Evolutionary conservation across 2,329 filamentous ascomycete genomes (phyloP).

Genomic region (Fusarium camptoceras): DNA sequence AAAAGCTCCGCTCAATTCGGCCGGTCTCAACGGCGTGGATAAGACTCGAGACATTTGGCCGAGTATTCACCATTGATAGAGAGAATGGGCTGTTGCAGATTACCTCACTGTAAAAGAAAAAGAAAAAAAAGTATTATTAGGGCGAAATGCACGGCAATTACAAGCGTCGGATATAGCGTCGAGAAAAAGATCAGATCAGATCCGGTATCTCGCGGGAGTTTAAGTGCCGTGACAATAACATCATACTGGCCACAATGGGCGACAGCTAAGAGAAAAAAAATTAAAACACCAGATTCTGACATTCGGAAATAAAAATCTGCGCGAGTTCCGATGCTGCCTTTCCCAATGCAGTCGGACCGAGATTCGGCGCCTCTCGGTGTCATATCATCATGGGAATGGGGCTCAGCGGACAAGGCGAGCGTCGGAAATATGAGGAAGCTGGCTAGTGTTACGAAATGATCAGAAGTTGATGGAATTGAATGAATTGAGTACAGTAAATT

Average conservation of each 20-base stretch:
- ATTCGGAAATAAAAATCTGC: constrained; percentile 29
- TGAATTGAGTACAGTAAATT: background rate
- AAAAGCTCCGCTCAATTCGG: constrained; percentile 27
- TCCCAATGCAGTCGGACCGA: constrained; percentile 32
- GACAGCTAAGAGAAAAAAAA: background rate
- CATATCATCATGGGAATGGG: constrained; percentile 28
- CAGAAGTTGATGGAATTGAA: background rate
- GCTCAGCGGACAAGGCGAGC: constrained; percentile 26
- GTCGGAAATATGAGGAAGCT: constrained; percentile 28
- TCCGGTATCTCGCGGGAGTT: constrained; percentile 12
- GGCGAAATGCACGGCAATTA: background rate
- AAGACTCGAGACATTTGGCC: constrained; percentile 23
- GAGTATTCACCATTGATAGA: constrained; percentile 28
- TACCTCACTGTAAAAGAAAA: background rate
- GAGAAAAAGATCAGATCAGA: constrained; percentile 21
- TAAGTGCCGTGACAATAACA: constrained; percentile 29
- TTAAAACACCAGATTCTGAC: constrained; percentile 19
- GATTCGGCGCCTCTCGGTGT: constrained; percentile 34
- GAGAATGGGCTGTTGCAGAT: constrained; percentile 3
- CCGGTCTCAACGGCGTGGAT: constrained; percentile 27
- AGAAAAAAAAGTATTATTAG: too few relatives aligned
- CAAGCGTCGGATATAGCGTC: constrained; percentile 12
- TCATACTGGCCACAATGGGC: constrained; percentile 26
- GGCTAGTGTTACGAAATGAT: constrained; percentile 13
- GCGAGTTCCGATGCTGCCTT: constrained; percentile 16